Base-by-base conservation (phyloP, 306 rosid species). In the Begonia masoniana region DNA sequence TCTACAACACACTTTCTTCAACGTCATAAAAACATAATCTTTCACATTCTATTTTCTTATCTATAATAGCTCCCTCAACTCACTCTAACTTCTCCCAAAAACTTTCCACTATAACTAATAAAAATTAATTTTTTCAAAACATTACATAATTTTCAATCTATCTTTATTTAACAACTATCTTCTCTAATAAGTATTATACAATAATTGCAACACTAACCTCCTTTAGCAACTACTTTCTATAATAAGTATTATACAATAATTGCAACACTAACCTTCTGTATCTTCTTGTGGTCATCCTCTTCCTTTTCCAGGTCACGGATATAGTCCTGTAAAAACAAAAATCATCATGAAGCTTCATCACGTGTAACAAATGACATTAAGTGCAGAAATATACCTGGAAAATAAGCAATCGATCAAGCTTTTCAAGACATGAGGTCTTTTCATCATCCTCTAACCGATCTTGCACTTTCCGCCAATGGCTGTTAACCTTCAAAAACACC, bases 361-460 rank as follows among this genome's bases (percentile, higher is more conserved):
- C 16, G 61, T 47, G 61, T n/a, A 41, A 52, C 16, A 19, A 47
- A 46, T 47, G 50, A 53, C 52, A 69, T 59, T 15, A 46, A 67
- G 21, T 59, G 49, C 62, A 36, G 55, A 62, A 48, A 63, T 50
- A 36, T 73, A 82, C 99, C 96, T 92, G 93, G 74, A 75, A 92
- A 74, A 86, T 78, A 55, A 83, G 88, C 77, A 92, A 68, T 62
- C 99, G 94, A 54, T 83, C 99, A 59, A 92, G 66, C 71, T 92
- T 92, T 71, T 86, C 99, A 70, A 92, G 96, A 51, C 85, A 73
- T 55, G 70, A 66, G 74, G 78, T 81, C 82, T 96, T 83, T 51
- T 92, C 99, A 61, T 92, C 99, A 64, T 83, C 99, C 73, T 92
- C 99, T 64, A 92, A 74, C 51, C 99, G 95, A 67, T 83, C 96